A percentile compares a stretch with the other conserved stretches of the same genome.
These are phyloP conservation scores for Metschnikowia colocasiae DNA, from an alignment of 805 yeast genomes.

Conservation along the genomic window DNA sequence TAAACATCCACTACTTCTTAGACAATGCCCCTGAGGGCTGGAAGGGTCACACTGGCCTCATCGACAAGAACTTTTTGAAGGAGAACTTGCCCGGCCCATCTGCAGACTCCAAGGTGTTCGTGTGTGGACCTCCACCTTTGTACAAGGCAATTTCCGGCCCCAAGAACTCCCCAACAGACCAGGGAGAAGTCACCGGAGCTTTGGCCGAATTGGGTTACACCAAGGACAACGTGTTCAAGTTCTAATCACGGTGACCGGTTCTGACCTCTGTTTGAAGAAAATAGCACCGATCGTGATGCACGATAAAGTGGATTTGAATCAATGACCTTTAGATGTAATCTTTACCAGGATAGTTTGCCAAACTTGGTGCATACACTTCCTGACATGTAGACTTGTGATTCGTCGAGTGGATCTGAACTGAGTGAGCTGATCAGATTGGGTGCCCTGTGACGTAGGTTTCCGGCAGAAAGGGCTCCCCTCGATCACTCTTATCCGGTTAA, in stretches of 20 bases:
- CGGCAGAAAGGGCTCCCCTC: no score
- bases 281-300: not conserved
- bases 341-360: no score
- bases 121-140: constrained; percentile 95
- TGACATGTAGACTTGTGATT: no score
- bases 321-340: no score
- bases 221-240: constrained; percentile 86
- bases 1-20: constrained; percentile 73
- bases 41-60: constrained; percentile 67
- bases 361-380: no score
- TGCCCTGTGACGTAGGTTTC: no score
- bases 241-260: constrained; percentile 35
- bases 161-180: constrained; percentile 83
- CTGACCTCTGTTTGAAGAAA: not conserved
- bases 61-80: constrained; percentile 68
- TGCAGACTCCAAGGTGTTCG: constrained; percentile 62
- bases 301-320: not conserved
- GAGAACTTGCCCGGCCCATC: constrained; percentile 61
- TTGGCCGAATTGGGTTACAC: constrained; percentile 84
- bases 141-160: constrained; percentile 84
- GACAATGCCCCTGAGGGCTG: constrained; percentile 56
- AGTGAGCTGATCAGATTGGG: no score
- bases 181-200: constrained; percentile 90
- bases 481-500: no score
- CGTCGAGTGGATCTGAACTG: no score